Evolutionary conservation across 2,329 filamentous ascomycete species (phyloP), one percentile per base, ranked within the genome.

Genomic region (Drechmeria coniospora): DNA sequence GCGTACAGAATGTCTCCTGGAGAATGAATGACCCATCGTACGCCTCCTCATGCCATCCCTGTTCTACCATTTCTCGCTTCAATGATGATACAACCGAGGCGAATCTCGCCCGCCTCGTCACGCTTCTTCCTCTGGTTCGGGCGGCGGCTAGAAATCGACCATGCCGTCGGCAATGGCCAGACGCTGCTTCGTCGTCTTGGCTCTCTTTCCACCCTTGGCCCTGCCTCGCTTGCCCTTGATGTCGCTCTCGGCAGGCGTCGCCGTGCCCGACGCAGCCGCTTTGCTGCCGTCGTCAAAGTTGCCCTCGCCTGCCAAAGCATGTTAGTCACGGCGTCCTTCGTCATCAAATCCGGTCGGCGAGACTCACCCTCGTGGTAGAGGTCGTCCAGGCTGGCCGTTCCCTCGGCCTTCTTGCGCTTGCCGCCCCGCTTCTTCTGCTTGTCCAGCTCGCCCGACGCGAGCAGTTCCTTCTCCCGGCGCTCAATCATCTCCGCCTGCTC

Each of bases 331-430:
- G 8, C 8, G 8, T 17, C 6, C 15, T 9, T 17, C 10, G 5
- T 8, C 16, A 9, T 9, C 3, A 10, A 11, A 23, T 7, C 6
- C 5, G 2, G 12, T 5, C 34, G n/a, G 4, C 2, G 18, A 9
- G 27, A 59, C 81, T 74, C 53, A 93, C 90, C 90, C 67, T 98
- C 90, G 51, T 98, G 90, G 58, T 98, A 98, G 81, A 98, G 84
- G 49, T 94, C 87, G 51, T 95, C 90, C 54, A 95, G 59, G 45
- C 79, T 87, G 43, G 70, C 68, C 23, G 59, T 53, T 21, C 52
- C 59, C 33, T 61, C 61, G 23, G 57, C 59, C 35, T 72, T 72
- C 32, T 64, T 56, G 50, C 71, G 72, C 37, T 54, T 61, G 13
- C 56, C 55, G 21, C 66, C 67, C 32, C 68, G 73, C 54, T 69